A percentile compares a stretch with the other conserved stretches of the same genome.
Conservation (phyloP, 2,329 filamentous ascomycete genomes). For the Arthrobotrys sinensis region DNA sequence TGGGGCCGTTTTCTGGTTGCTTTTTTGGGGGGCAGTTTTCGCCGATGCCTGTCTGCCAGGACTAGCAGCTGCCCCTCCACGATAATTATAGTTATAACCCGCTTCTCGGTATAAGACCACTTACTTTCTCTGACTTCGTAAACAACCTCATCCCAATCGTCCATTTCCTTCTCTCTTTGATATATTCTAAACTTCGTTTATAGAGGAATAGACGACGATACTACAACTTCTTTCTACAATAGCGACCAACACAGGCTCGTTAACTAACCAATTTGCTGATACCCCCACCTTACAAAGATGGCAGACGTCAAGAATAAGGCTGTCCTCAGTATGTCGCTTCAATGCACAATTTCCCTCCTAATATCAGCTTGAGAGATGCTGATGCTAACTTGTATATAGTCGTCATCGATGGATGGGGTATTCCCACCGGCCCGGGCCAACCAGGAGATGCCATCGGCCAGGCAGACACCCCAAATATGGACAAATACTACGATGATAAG, state of each 20-base stretch:
- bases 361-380: neutral
- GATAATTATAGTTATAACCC: slow-evolving; percentile 1
- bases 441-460: slow-evolving; percentile 95
- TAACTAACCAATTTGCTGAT: neutral
- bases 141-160: slow-evolving; percentile 10
- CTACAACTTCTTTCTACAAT: neutral
- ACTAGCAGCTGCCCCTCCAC: slow-evolving; percentile 24
- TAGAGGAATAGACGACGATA: slow-evolving; percentile 5
- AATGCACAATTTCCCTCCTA: slow-evolving; percentile 55
- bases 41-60: slow-evolving; percentile 33
- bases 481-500: slow-evolving; percentile 84
- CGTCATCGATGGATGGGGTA: slow-evolving; percentile 99
- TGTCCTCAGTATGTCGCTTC: slow-evolving; percentile 74
- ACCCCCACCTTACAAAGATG: slow-evolving; percentile 70
- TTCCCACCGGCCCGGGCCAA: slow-evolving; percentile 80
- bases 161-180: neutral
- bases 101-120: slow-evolving; percentile 5
- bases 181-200: slow-evolving; percentile 11
- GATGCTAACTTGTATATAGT: slow-evolving; percentile 71
- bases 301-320: slow-evolving; percentile 78
- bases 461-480: slow-evolving; percentile 95
- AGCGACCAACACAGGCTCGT: neutral
- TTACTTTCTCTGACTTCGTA: slow-evolving; percentile 1
- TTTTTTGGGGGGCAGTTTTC: slow-evolving; percentile 43
- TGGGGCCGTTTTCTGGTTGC: slow-evolving; percentile 43